Conservation (phyloP, 306 rosid species). For the Fragaria ananassa region DNA sequence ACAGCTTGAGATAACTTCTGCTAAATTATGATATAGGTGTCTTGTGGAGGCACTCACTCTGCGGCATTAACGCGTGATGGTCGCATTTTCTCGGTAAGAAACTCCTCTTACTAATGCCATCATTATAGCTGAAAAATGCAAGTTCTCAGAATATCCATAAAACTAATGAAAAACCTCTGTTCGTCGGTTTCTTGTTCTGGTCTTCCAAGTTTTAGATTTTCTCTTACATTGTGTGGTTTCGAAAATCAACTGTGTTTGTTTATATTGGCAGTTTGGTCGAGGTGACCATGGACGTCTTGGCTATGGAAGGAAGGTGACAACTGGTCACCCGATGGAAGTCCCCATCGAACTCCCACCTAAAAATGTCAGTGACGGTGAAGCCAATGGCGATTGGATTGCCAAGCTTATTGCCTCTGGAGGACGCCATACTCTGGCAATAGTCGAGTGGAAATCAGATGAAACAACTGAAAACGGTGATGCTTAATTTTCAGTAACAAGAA, state of each 20-base stretch:
- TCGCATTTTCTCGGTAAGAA: constrained; percentile 77
- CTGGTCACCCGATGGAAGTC: constrained; percentile 94
- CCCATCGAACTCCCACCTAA: constrained; percentile 62
- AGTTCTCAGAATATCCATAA: too few species aligned
- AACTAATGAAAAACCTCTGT: too few species aligned
- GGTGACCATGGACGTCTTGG: constrained; percentile 99
- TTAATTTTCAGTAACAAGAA: constrained; percentile 2
- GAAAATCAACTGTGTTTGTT: not conserved
- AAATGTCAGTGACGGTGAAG: constrained; percentile 20
- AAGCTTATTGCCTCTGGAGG: constrained; percentile 94
- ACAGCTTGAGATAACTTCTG: not conserved
- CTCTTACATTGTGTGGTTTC: too few species aligned
- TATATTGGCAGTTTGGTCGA: constrained; percentile 70
- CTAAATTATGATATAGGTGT: constrained; percentile 49
- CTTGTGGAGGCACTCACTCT: constrained; percentile 98
- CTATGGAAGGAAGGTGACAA: constrained; percentile 88
- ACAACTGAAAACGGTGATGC: constrained; percentile 1
- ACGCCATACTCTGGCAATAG: constrained; percentile 87
- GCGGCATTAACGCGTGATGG: constrained; percentile 88
- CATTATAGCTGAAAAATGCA: not conserved
- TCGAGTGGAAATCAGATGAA: constrained; percentile 64
- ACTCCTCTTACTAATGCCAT: not conserved
- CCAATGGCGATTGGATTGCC: constrained; percentile 64
- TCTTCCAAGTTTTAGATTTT: not conserved
- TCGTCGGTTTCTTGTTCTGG: not conserved